Evolutionary conservation across 140 eudicot genomes (phyloP).

Genomic region (Stevia rebaudiana): DNA sequence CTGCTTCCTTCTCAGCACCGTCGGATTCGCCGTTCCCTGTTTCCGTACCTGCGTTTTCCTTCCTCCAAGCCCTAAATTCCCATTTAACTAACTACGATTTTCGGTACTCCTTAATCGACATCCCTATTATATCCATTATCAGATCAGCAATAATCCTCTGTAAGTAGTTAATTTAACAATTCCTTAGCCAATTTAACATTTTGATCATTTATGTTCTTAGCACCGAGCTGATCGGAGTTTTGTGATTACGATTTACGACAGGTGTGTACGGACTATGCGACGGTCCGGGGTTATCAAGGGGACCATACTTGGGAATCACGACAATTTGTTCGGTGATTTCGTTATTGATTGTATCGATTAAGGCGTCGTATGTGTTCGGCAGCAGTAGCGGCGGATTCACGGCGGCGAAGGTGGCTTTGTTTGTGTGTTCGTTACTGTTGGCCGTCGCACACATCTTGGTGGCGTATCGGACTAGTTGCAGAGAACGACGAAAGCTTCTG

Average conservation of each 20-base stretch:
- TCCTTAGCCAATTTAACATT: not conserved
- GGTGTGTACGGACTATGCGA: conserved; percentile 95
- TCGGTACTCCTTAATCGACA: conserved; percentile 70
- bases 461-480: conserved; percentile 85
- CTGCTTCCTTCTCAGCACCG: conserved; percentile 54
- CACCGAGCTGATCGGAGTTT: conserved; percentile 2
- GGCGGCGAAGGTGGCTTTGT: conserved; percentile 54
- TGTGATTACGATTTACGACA: conserved; percentile 6
- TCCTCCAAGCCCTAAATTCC: conserved; percentile 38
- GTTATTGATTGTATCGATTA: conserved; percentile 71
- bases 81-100: conserved; percentile 69
- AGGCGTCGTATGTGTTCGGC: conserved; percentile 79
- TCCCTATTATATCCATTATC: conserved; percentile 71
- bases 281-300: conserved; percentile 78
- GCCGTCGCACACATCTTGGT: conserved; percentile 80
- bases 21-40: conserved; percentile 16
- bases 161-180: conserved; percentile 31
- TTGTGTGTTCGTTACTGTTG: conserved; percentile 50
- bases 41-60: conserved; percentile 16
- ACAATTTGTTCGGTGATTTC: conserved; percentile 76
- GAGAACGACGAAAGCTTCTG: conserved; percentile 90
- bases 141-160: conserved; percentile 77
- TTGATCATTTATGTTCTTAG: not conserved
- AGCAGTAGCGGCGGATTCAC: conserved; percentile 5
- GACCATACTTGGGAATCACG: conserved; percentile 77